Evolutionary conservation across 805 yeast genomes (phyloP).

Genomic region (Wilhelminamyces savonicus): DNA sequence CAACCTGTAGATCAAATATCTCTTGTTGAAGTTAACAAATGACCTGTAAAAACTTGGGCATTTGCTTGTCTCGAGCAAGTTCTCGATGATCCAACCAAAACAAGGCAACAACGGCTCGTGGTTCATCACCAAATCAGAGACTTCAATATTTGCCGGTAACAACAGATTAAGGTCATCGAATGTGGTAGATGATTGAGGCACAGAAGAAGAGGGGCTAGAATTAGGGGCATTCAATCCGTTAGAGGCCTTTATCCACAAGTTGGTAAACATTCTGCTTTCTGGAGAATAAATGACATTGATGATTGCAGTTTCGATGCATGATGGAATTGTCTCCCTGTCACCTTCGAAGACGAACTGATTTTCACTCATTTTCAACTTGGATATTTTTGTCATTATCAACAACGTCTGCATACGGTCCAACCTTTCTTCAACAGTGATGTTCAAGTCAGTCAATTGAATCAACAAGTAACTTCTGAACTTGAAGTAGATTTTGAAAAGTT

Average conservation of each 20-base stretch:
- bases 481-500: constrained; percentile 59
- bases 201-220: constrained; percentile 1
- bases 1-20: constrained; percentile 33
- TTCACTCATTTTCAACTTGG: constrained; percentile 61
- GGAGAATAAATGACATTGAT: constrained; percentile 72
- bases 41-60: constrained; percentile 74
- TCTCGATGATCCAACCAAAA: constrained; percentile 84
- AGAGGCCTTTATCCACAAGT: constrained; percentile 64
- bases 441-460: constrained; percentile 57
- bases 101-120: constrained; percentile 65
- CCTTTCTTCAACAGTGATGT: constrained; percentile 54
- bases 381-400: constrained; percentile 57
- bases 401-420: constrained; percentile 63
- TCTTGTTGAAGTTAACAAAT: constrained; percentile 79
- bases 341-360: constrained; percentile 36
- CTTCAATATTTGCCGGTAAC: constrained; percentile 22
- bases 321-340: constrained; percentile 46
- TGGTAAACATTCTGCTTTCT: constrained; percentile 64
- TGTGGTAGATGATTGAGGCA: too few species aligned
- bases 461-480: constrained; percentile 61
- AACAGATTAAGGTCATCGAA: constrained; percentile 25
- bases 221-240: constrained; percentile 10
- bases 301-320: constrained; percentile 78
- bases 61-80: constrained; percentile 54
- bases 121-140: constrained; percentile 23